Percentiles rank a stretch among this genome's conserved stretches.
Conservation (phyloP, 768 basidiomycete genomes). For the Ramaria rubella region DNA sequence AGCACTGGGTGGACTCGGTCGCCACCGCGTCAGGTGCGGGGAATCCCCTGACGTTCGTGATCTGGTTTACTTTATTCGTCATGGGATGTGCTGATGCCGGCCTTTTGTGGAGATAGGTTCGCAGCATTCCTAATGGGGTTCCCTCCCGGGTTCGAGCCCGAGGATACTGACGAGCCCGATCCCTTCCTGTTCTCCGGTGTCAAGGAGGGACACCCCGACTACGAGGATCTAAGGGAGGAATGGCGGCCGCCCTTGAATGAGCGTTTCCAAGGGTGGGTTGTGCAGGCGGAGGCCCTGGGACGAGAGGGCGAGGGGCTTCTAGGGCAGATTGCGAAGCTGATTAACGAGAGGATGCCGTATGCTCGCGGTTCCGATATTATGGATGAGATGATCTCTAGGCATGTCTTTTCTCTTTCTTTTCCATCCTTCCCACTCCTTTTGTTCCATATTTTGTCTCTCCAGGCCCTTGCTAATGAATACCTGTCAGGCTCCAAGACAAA, state of each 20-base stretch:
- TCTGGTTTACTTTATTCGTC: not conserved
- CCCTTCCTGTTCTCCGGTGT: constrained; percentile 45
- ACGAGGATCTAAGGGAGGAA: constrained; percentile 56
- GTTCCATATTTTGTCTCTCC: not conserved
- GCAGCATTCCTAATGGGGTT: constrained; percentile 62
- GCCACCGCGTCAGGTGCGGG: constrained; percentile 31
- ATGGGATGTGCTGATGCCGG: not conserved
- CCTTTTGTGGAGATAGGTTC: constrained; percentile 21
- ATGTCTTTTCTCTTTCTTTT: not conserved
- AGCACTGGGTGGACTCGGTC: constrained; percentile 46
- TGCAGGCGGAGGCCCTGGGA: constrained; percentile 28
- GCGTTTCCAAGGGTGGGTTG: constrained; percentile 53
- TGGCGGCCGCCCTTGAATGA: constrained; percentile 51
- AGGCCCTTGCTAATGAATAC: not conserved
- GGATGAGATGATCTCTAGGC: constrained; percentile 48
- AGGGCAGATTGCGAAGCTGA: constrained; percentile 36
- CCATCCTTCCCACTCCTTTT: not conserved
- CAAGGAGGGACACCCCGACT: constrained; percentile 46
- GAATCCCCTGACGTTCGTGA: not conserved
- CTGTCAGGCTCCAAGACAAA: constrained; percentile 43
- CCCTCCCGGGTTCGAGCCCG: constrained; percentile 33
- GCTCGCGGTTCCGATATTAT: constrained; percentile 44
- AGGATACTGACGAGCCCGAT: constrained; percentile 33
- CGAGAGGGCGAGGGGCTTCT: constrained; percentile 32
- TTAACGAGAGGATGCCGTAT: constrained; percentile 52